A percentile compares a stretch with the other conserved stretches of the same genome.
phyloP scores from a whole-genome alignment of 2,329 filamentous ascomycete species.

The Ophiostoma piceae region DNA sequence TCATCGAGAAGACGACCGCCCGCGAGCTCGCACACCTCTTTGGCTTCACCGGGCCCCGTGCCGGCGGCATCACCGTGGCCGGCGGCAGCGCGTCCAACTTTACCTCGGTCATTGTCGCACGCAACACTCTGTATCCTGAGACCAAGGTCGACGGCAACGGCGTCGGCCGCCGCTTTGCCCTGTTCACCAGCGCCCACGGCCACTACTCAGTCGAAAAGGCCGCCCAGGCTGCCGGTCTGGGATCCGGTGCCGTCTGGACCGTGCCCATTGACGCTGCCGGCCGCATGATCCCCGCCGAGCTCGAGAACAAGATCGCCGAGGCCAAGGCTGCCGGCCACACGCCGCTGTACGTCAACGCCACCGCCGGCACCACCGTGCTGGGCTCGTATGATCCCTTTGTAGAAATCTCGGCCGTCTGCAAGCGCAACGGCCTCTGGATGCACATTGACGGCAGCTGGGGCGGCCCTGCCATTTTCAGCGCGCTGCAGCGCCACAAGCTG shows the following conservation, averaged over 20 bases:
- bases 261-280: conserved; percentile 70
- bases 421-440: conserved; percentile 70
- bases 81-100: conserved; percentile 82
- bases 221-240: conserved; percentile 83
- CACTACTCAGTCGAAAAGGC: conserved; percentile 96
- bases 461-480: conserved; percentile 72
- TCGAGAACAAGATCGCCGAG: conserved; percentile 58
- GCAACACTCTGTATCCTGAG: conserved; percentile 76
- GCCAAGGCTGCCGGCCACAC: conserved; percentile 65
- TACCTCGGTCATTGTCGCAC: conserved; percentile 77
- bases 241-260: conserved; percentile 63
- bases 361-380: conserved; percentile 87
- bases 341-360: conserved; percentile 92
- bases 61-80: conserved; percentile 71
- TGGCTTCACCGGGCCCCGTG: conserved; percentile 64
- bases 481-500: conserved; percentile 59
- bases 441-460: conserved; percentile 94
- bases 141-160: conserved; percentile 70
- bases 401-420: conserved; percentile 65
- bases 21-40: conserved; percentile 69
- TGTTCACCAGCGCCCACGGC: conserved; percentile 85
- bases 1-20: conserved; percentile 82
- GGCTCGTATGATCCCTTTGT: conserved; percentile 81
- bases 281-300: conserved; percentile 61
- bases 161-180: conserved; percentile 55